Evolutionary conservation across 495 filamentous ascomycete species (phyloP), one percentile per base, ranked within the genome.

Genomic region (Aspergillus steynii): DNA sequence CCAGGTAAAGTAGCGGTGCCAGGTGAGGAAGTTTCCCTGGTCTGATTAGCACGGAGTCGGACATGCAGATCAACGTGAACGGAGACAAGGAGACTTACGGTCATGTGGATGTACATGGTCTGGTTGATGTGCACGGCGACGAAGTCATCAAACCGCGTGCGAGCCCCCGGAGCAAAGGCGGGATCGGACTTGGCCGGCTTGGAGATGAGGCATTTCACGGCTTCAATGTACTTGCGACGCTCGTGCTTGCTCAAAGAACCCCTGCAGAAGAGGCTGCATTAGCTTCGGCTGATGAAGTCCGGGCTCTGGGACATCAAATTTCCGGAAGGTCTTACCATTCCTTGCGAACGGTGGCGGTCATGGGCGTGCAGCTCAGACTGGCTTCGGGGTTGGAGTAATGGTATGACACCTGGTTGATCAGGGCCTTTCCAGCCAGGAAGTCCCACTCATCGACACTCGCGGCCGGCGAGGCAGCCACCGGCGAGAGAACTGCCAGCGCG

Each of bases 1-100:
- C 64, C 77, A 81, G 45, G 79, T 73, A 62, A 84, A 90, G 68
- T 85, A 87, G 25, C 88, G 77, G 62, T 91, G 88, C 84, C 87
- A 90, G 2, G 81, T 70, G 42, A 88, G 71, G 72, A 90, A 89
- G 62, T 81, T 83, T 27, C 84, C 85, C 75, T 72, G 34, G 2
- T 26, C 1, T 3, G 8, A n/a, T 15, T 61, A 83, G 86, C 28
- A 85, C 74, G 62, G 84, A 88, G 2, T 55, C 25, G 20, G 9
- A 6, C 27, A 15, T 4, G 20, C 0, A 28, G 25, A 5, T 27
- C 25, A 26, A n/a, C 20, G 20, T 20, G 20, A 20, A 20, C 20
- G 20, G 20, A 20, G 26, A 26, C 4, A 45, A 85, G 70, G 70
- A 88, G 86, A 61, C 81, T 80, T 28, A 83, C 85, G 71, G 80